Evolutionary conservation across 257 asterid species (phyloP), one percentile per base, ranked within the genome.

Genomic region (Nicotiana knightiana): DNA sequence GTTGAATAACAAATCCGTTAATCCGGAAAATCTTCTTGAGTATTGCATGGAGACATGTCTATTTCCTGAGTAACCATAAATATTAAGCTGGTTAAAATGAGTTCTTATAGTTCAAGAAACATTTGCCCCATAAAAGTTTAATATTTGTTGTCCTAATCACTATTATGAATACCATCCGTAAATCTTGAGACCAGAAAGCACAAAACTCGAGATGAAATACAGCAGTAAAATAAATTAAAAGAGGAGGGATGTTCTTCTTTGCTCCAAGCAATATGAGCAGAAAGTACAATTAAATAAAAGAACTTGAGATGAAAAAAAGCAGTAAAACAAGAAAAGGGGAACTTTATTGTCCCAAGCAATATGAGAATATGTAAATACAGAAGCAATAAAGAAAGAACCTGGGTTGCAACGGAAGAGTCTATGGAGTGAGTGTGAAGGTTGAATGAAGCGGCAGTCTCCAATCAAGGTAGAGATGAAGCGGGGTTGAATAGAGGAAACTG

Each of bases 11-110:
- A 93, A 84, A 87, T 90, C 85, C 58, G 98, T 80, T 43, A 93
- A 83, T 77, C 94, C 97, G 81, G 94, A 84, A 81, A 94, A 91
- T 11, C 85, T 83, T 87, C 90, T 94, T 13, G 97, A 86, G 88
- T 87, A 84, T 87, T 89, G 91, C 95, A 93, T 89, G 0, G 93
- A 85, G 3, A 86, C 90, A 85, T 82, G 94, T 81, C 81, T 86
- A 67, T 86, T 87, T 53, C 97, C 98, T 96, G 90, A 76, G 82
- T 8, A 68, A 85, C 77, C 58, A 48, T n/a, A 37, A 75, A 58
- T 35, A 64, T 26, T 17, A 35, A 78, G 26, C 6, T 8, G 13
- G 17, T 80, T 32, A 82, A 48, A 55, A 28, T 4, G 67, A 28
- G 71, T 64, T 46, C 51, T 57, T 46, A n/a, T 15, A 11, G 17